Percentiles rank a stretch among this genome's conserved stretches.
Conservation (phyloP, 768 basidiomycete species). For the Hericium alpestre region DNA sequence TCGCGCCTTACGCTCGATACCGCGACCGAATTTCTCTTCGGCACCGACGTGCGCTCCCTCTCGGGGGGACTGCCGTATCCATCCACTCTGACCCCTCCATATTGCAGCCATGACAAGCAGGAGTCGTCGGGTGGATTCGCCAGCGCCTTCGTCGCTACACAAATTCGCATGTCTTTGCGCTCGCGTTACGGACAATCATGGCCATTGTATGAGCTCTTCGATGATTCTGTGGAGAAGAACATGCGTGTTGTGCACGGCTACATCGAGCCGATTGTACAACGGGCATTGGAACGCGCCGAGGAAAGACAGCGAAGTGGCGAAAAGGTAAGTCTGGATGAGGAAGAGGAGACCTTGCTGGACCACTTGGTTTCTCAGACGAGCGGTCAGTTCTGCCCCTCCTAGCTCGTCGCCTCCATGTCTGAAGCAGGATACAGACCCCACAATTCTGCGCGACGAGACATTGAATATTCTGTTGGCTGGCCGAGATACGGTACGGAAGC, state of each 20-base stretch:
- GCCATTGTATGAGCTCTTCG: not conserved
- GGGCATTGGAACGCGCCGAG: not conserved
- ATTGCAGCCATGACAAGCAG: too few relatives aligned
- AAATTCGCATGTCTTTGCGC: not conserved
- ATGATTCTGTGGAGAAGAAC: not conserved
- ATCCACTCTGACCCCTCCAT: not conserved
- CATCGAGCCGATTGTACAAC: not conserved
- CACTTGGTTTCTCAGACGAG: conserved; percentile 28
- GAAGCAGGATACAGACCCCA: conserved; percentile 15
- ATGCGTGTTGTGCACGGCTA: not conserved
- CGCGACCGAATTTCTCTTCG: conserved; percentile 43
- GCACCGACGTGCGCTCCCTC: conserved; percentile 28
- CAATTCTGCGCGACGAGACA: conserved; percentile 20
- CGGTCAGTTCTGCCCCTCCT: conserved; percentile 19
- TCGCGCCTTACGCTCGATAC: conserved; percentile 39
- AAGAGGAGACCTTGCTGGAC: conserved; percentile 30
- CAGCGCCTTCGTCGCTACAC: not conserved
- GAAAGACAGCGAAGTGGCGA: not conserved
- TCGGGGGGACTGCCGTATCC: conserved; percentile 27
- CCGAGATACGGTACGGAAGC: conserved; percentile 17
- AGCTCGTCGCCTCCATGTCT: not conserved
- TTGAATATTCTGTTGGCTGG: conserved; percentile 26
- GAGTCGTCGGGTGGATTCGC: not conserved
- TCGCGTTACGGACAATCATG: not conserved
- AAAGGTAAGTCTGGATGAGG: too few relatives aligned